Conservation (phyloP, 768 basidiomycete genomes). For the Termitomyces sp. region DNA sequence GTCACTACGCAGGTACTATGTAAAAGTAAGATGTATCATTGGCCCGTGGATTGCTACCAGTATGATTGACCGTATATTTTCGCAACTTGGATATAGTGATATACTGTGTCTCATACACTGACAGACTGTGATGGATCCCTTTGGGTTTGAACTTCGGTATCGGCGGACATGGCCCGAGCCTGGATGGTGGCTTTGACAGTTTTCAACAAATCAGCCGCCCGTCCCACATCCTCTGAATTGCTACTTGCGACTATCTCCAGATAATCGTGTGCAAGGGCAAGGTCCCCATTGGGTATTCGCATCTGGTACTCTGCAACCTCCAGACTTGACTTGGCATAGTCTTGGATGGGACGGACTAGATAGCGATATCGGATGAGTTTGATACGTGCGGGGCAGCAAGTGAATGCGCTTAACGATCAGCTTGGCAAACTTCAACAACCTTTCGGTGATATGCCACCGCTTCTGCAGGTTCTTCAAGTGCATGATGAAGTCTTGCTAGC, state of each 20-base stretch:
- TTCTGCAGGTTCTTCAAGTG: constrained; percentile 61
- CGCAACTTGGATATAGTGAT: background rate
- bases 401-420: constrained; percentile 45
- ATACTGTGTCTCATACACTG: background rate
- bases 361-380: constrained; percentile 19
- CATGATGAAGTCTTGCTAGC: constrained; percentile 68
- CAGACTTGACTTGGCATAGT: constrained; percentile 82
- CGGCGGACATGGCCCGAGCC: constrained; percentile 16
- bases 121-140: background rate
- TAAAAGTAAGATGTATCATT: no score
- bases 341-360: constrained; percentile 64
- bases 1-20: no score
- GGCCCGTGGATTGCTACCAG: background rate
- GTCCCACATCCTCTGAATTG: constrained; percentile 78
- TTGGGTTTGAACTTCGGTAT: constrained; percentile 11
- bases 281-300: constrained; percentile 54
- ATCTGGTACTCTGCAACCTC: constrained; percentile 82
- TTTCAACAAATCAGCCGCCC: constrained; percentile 71
- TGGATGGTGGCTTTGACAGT: constrained; percentile 39
- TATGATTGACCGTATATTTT: background rate
- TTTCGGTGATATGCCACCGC: constrained; percentile 80
- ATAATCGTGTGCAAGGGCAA: constrained; percentile 69
- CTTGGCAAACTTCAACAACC: constrained; percentile 69
- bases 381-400: constrained; percentile 16
- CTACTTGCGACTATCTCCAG: constrained; percentile 71